phyloP scores from a whole-genome alignment of 1,139 yeast genomes.

The Cylindricascospora bacillispora region DNA sequence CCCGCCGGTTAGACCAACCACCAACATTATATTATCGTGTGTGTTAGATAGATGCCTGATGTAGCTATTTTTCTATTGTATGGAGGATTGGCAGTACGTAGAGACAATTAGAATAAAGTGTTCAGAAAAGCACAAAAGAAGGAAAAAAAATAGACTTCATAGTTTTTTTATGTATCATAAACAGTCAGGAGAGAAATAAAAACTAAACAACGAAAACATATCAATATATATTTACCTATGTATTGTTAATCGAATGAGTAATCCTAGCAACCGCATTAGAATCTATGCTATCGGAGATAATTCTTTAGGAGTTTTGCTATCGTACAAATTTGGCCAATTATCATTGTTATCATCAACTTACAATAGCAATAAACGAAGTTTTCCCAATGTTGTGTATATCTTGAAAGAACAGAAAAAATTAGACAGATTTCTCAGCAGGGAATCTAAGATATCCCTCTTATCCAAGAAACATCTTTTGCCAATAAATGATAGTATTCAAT shows the following conservation, averaged over 20 bases:
- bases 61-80: neutral
- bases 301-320: no score
- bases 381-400: constrained; percentile 32
- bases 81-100: neutral
- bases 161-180: neutral
- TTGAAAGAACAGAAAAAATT: constrained; percentile 31
- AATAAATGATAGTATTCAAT: no score
- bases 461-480: no score
- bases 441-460: constrained; percentile 26
- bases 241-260: no score
- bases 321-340: no score
- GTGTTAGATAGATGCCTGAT: neutral
- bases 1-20: constrained; percentile 92
- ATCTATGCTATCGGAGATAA: no score
- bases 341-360: no score
- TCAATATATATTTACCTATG: no score
- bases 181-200: no score
- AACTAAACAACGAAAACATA: no score
- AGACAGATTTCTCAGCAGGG: constrained; percentile 30
- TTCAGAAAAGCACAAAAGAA: neutral
- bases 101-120: neutral
- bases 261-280: no score
- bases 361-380: no score
- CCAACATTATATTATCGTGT: constrained; percentile 45
- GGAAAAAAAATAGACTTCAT: neutral